phyloP scores from a whole-genome alignment of 2,329 filamentous ascomycete species.

The Chrysoporthe puriensis region DNA sequence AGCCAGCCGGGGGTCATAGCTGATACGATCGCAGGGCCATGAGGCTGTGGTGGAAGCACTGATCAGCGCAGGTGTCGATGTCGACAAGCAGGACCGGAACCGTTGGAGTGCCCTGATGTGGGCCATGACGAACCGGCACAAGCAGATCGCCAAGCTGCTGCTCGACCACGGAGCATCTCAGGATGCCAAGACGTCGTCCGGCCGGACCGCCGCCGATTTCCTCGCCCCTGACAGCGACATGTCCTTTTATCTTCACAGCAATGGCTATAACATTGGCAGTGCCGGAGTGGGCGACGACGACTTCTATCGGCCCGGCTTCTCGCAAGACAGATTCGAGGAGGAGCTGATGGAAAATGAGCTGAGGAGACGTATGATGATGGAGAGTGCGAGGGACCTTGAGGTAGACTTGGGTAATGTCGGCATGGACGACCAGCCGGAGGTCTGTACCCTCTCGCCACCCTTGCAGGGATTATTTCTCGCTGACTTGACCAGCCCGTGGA shows the following conservation, averaged over 20 bases:
- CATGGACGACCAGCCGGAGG: slow-evolving; percentile 93
- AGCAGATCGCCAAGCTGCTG: slow-evolving; percentile 89
- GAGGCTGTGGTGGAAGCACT: slow-evolving; percentile 84
- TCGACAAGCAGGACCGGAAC: slow-evolving; percentile 93
- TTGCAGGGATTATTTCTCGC: slow-evolving; percentile 15
- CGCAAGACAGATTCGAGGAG: slow-evolving; percentile 92
- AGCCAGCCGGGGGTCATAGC: slow-evolving; percentile 18
- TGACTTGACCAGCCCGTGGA: slow-evolving; percentile 60
- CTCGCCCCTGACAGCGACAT: slow-evolving; percentile 95
- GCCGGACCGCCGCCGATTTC: slow-evolving; percentile 94
- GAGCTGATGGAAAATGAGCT: slow-evolving; percentile 97
- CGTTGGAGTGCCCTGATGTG: slow-evolving; percentile 99
- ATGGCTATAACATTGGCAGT: slow-evolving; percentile 86
- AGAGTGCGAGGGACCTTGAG: slow-evolving; percentile 94
- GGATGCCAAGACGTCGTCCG: slow-evolving; percentile 91
- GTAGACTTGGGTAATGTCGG: slow-evolving; percentile 95
- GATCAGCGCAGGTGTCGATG: slow-evolving; percentile 81
- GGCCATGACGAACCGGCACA: slow-evolving; percentile 99
- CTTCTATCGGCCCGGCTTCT: slow-evolving; percentile 91
- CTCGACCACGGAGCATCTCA: slow-evolving; percentile 94
- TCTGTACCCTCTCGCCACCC: slow-evolving; percentile 38
- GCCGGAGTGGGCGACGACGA: slow-evolving; percentile 77
- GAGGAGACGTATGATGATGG: slow-evolving; percentile 97
- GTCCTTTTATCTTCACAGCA: slow-evolving; percentile 91
- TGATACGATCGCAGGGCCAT: slow-evolving; percentile 65